Evolutionary conservation across 768 basidiomycete genomes (phyloP).

Genomic region (Mycena metata): DNA sequence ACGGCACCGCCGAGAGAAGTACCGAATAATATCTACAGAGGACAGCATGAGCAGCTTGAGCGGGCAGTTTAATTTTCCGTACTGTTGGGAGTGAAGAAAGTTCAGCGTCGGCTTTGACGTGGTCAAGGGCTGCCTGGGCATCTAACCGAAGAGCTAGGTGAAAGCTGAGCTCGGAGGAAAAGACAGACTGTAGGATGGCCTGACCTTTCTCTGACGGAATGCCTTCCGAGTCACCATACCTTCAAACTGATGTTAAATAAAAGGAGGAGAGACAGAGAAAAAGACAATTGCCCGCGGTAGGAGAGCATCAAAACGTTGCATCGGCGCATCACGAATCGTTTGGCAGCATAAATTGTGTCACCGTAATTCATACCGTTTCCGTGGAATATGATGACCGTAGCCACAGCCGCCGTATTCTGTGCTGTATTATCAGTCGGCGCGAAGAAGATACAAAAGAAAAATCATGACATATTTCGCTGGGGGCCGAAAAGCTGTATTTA

Average conservation of each 20-base stretch:
- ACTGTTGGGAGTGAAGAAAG: slow-evolving; percentile 25
- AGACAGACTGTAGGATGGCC: too few relatives aligned
- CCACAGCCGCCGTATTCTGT: neutral
- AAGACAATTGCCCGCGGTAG: slow-evolving; percentile 37
- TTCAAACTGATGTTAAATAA: neutral
- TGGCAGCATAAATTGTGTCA: slow-evolving; percentile 22
- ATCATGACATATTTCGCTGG: slow-evolving; percentile 15
- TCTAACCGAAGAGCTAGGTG: slow-evolving; percentile 37
- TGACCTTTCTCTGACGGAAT: slow-evolving; percentile 37
- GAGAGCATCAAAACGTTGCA: slow-evolving; percentile 41
- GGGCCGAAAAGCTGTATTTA: neutral
- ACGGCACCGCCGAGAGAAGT: slow-evolving; percentile 83
- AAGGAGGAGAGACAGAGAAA: neutral
- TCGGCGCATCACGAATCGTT: slow-evolving; percentile 20
- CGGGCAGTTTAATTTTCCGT: neutral
- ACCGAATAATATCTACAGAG: slow-evolving; percentile 66
- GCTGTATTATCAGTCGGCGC: too few relatives aligned
- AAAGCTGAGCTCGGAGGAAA: too few relatives aligned
- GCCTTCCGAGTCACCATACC: slow-evolving; percentile 40
- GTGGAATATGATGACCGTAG: slow-evolving; percentile 40
- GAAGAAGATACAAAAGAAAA: too few relatives aligned
- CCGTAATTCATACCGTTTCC: slow-evolving; percentile 41
- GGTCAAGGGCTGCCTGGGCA: slow-evolving; percentile 41
- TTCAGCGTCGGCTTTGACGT: slow-evolving; percentile 25
- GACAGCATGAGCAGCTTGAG: neutral